Conservation (phyloP, 2,329 filamentous ascomycete species). For the Neofusicoccum ribis region DNA sequence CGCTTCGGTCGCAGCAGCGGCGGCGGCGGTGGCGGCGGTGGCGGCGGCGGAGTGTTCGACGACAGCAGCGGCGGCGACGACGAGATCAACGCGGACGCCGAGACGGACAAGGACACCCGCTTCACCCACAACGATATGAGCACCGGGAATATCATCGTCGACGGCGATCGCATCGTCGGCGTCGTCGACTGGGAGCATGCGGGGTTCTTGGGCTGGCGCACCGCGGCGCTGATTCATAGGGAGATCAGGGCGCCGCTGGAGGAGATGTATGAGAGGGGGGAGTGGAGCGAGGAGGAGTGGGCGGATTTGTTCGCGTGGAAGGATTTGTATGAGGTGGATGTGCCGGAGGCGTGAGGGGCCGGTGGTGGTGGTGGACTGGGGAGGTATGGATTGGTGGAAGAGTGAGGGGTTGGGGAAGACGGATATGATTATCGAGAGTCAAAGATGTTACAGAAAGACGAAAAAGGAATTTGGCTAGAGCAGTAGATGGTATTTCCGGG, state of each 20-base stretch:
- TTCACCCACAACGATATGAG: conserved; percentile 24
- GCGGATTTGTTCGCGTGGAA: not conserved
- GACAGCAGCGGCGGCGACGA: not conserved
- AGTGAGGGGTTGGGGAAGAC: too few species aligned
- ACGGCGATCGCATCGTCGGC: conserved; percentile 19
- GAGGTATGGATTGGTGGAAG: too few species aligned
- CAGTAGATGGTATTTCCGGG: too few species aligned
- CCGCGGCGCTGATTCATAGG: conserved; percentile 18
- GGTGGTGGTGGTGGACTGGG: too few species aligned
- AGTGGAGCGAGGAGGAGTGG: not conserved
- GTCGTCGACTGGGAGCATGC: conserved; percentile 24
- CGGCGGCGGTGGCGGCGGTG: not conserved
- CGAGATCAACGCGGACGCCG: not conserved
- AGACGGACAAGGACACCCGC: conserved; percentile 13
- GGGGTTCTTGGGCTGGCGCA: conserved; percentile 23
- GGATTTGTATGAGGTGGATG: conserved; percentile 2
- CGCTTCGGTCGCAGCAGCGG: not conserved
- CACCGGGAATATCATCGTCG: conserved; percentile 22
- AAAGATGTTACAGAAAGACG: too few species aligned
- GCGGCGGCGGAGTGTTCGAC: not conserved
- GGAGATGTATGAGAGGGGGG: not conserved
- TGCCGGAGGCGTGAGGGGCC: not conserved
- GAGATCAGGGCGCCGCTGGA: conserved; percentile 16
- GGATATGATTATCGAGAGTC: too few species aligned
- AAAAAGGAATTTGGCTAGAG: too few species aligned